phyloP scores from a whole-genome alignment of 805 yeast species.

The Ogataea kodamae region DNA sequence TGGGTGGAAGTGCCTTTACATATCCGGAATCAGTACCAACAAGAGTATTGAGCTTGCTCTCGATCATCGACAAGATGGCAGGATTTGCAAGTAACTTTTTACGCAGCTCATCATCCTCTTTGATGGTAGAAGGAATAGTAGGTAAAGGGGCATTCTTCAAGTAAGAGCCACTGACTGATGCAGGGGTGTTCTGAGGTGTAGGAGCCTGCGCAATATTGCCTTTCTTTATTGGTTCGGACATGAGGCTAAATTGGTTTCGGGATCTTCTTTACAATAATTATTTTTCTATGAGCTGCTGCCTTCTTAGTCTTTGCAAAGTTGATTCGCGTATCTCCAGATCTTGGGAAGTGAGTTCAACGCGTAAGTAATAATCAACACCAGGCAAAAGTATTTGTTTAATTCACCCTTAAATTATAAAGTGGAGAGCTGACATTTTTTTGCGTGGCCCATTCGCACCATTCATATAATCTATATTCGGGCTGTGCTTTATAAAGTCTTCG shows the following conservation, averaged over 20 bases:
- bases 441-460: slow-evolving; percentile 12
- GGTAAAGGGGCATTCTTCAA: slow-evolving; percentile 59
- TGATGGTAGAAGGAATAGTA: slow-evolving; percentile 63
- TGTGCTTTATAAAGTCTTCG: slow-evolving; percentile 5
- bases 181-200: slow-evolving; percentile 98
- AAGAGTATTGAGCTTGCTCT: slow-evolving; percentile 79
- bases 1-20: slow-evolving; percentile 67
- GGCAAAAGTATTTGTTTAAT: neutral
- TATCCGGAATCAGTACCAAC: slow-evolving; percentile 89
- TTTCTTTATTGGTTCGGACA: slow-evolving; percentile 87
- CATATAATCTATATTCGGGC: slow-evolving; percentile 1
- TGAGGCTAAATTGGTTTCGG: slow-evolving; percentile 23
- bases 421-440: slow-evolving; percentile 7
- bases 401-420: neutral
- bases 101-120: slow-evolving; percentile 54
- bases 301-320: neutral
- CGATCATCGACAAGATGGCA: slow-evolving; percentile 78
- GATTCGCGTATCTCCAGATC: neutral
- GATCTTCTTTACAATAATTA: slow-evolving; percentile 1
- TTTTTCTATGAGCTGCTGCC: neutral
- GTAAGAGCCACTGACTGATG: slow-evolving; percentile 74
- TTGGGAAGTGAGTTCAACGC: neutral
- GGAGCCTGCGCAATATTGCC: slow-evolving; percentile 90
- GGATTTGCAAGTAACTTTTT: slow-evolving; percentile 60
- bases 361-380: slow-evolving; percentile 1